A percentile compares a stretch with the other conserved stretches of the same genome.
Evolutionary conservation across 179 eudicot genomes (phyloP).

Genomic region (Sideroxylon spinosum): DNA sequence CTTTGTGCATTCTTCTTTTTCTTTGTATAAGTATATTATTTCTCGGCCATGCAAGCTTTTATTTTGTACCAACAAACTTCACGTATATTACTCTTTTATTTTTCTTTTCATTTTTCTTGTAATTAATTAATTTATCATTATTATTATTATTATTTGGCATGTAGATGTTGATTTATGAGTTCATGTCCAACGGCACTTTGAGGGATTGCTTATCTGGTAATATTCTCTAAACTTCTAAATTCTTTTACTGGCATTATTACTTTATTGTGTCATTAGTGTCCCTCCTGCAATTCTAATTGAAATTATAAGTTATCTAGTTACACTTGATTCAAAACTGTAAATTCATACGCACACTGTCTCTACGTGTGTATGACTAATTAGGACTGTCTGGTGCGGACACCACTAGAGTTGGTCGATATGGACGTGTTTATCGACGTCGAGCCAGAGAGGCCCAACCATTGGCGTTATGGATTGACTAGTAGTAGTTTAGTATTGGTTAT

Average conservation of each 20-base stretch:
- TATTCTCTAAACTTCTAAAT: not conserved
- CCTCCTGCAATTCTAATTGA: not conserved
- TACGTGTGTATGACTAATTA: not conserved
- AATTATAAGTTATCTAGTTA: not conserved
- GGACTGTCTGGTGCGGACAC: too few relatives aligned
- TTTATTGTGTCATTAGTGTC: too few relatives aligned
- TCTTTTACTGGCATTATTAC: too few relatives aligned
- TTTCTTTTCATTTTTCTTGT: too few relatives aligned
- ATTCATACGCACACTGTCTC: not conserved
- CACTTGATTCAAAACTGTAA: not conserved
- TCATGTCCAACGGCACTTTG: constrained; percentile 67
- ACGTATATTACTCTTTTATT: not conserved
- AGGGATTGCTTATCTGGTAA: constrained; percentile 68
- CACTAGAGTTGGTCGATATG: too few relatives aligned
- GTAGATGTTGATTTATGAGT: constrained; percentile 79
- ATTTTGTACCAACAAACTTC: not conserved
- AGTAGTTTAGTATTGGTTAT: too few relatives aligned
- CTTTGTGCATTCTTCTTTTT: not conserved
- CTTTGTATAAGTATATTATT: not conserved
- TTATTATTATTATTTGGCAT: constrained; percentile 7
- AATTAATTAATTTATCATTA: too few relatives aligned
- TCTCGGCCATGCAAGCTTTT: not conserved
- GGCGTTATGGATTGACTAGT: too few relatives aligned
- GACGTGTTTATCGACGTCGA: too few relatives aligned
- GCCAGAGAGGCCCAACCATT: too few relatives aligned